A percentile compares a stretch with the other conserved stretches of the same genome.
These are phyloP conservation scores for Alternaria sp. DNA, from an alignment of 2,329 filamentous ascomycete species.

Conservation along the genomic window DNA sequence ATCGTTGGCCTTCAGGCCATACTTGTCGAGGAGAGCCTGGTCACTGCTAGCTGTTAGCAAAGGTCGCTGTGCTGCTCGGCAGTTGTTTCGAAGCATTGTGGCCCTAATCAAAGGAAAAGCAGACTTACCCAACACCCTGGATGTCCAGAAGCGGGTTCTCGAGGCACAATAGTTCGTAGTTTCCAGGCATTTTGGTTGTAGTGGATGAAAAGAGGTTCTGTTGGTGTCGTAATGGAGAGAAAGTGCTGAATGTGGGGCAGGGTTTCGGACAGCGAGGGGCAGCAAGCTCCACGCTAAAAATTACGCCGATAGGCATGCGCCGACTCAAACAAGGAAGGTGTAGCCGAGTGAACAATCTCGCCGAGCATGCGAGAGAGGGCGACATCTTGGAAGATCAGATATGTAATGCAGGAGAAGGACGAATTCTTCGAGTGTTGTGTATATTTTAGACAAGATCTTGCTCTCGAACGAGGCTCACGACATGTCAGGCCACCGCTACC, in stretches of 20 bases:
- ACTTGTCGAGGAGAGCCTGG: slow-evolving; percentile 87
- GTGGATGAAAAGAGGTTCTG: slow-evolving; percentile 12
- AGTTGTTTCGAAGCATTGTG: background rate
- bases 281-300: slow-evolving; percentile 26
- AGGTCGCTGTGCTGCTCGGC: slow-evolving; percentile 21
- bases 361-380: background rate
- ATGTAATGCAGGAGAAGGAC: background rate
- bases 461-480: background rate
- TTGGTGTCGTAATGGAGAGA: slow-evolving; percentile 28
- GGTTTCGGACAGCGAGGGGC: slow-evolving; percentile 28
- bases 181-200: slow-evolving; percentile 73
- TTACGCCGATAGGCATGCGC: slow-evolving; percentile 4
- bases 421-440: background rate
- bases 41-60: slow-evolving; percentile 64
- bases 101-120: background rate
- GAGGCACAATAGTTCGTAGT: slow-evolving; percentile 89
- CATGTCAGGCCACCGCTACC: background rate
- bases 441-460: background rate
- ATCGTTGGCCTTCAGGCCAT: slow-evolving; percentile 93
- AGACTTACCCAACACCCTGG: slow-evolving; percentile 74
- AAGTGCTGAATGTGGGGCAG: slow-evolving; percentile 29
- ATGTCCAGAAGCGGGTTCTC: slow-evolving; percentile 99
- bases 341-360: slow-evolving; percentile 10
- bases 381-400: background rate
- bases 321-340: slow-evolving; percentile 8